Evolutionary conservation across 176 grass and related monocot species (phyloP), one percentile per base, ranked within the genome.

Genomic region (Neostapfia colusana): DNA sequence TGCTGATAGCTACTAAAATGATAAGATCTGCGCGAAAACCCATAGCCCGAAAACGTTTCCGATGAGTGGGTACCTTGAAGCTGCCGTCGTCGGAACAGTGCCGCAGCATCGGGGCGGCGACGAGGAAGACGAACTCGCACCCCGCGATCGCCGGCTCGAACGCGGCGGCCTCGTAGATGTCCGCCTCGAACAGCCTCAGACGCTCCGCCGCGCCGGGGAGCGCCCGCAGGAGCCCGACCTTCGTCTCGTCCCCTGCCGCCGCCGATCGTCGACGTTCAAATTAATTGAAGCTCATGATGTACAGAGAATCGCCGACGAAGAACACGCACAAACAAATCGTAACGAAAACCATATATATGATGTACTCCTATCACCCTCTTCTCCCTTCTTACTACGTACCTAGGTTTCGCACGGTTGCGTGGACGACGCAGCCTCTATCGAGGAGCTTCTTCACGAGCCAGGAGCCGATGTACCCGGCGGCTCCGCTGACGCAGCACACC

Each of bases 71-170:
- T 10, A 11, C 42, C 11, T 43, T 43, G 42, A 12, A 43, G 42
- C 31, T 3, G 31, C 31, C 31, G n/a, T 21, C 73, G 50, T 54
- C 79, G 35, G 24, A 20, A 37, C 41, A 1, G 57, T 82, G 63
- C 49, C 85, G 81, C 2, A 58, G 21, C n/a, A 79, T 2, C 18
- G 79, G 82, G 58, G 88, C 88, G 25, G 85, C 88, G 57, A 90
- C 57, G 55, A 90, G 85, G 83, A 93, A 93, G 37, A 93, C 78
- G 70, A 88, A 94, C 44, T 86, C 74, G 61, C 88, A 84, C 11
- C 83, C 83, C 55, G 31, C 63, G 78, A 93, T 83, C 1, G 88
- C 78, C 20, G 81, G 63, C 71, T 87, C 91, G 70, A 90, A 90
- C 24, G 79, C 63, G 42, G 18, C 62, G 11, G 91, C 83, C 51